A percentile compares a stretch with the other conserved stretches of the same genome.
Conservation (phyloP, 1,284 basidiomycete genomes). For the Marasmius oreades region DNA sequence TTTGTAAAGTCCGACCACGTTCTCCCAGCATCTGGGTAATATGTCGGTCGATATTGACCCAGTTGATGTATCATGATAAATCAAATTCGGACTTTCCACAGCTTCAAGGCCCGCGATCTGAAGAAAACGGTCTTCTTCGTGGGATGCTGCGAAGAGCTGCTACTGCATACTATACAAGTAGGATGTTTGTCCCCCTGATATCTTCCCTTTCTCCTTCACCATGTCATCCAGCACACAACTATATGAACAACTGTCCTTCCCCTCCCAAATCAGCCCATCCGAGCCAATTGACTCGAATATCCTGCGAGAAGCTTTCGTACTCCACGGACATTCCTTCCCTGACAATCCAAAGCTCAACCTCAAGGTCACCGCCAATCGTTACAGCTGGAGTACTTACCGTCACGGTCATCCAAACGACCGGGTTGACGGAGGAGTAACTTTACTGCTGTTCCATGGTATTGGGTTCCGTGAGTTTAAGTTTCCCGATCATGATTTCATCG, state of each 20-base stretch:
- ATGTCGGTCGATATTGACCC: too few relatives aligned
- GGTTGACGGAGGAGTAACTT: background rate
- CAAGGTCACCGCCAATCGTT: background rate
- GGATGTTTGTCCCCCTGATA: background rate
- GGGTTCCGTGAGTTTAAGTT: constrained; percentile 3
- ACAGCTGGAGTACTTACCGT: background rate
- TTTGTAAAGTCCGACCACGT: too few relatives aligned
- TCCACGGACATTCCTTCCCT: background rate
- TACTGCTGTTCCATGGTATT: constrained; percentile 1
- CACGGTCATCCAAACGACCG: background rate
- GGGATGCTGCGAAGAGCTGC: background rate
- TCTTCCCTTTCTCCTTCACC: too few relatives aligned
- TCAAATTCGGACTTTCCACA: background rate
- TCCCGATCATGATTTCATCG: background rate
- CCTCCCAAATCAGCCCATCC: background rate
- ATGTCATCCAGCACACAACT: background rate
- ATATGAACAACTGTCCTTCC: background rate
- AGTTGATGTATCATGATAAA: too few relatives aligned
- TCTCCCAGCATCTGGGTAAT: too few relatives aligned
- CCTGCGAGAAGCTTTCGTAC: background rate
- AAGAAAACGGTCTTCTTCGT: background rate
- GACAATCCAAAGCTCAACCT: background rate
- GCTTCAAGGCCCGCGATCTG: background rate
- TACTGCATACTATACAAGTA: background rate
- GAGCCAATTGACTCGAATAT: background rate